A percentile compares a stretch with the other conserved stretches of the same genome.
Evolutionary conservation across 129 eudicot genomes (phyloP).

Genomic region (Pulicaria dysenterica): DNA sequence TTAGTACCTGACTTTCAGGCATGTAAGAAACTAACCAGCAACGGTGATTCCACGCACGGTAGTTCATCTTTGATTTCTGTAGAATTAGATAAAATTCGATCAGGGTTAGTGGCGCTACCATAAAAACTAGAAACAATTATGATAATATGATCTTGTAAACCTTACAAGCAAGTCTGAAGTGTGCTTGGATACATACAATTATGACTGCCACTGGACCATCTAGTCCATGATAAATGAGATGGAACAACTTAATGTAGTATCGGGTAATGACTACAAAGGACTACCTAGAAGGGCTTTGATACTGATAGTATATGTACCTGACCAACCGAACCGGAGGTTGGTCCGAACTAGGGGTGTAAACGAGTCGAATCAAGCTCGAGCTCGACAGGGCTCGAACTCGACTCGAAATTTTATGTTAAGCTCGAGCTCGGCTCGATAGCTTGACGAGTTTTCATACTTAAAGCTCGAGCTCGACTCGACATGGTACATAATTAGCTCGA

Average conservation of each 20-base stretch:
- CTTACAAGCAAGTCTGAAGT: not conserved
- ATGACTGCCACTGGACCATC: not conserved
- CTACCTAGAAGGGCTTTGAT: not conserved
- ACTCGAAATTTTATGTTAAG: no score
- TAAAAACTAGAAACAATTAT: constrained; percentile 16
- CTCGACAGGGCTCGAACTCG: no score
- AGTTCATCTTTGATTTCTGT: constrained; percentile 92
- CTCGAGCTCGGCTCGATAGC: no score
- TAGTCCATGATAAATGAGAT: constrained; percentile 3
- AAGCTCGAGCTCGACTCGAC: no score
- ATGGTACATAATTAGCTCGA: no score
- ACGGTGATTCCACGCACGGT: constrained; percentile 95
- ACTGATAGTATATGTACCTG: no score
- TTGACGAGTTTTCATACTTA: no score
- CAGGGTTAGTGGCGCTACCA: not conserved
- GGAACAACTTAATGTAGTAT: not conserved
- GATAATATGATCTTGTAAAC: not conserved
- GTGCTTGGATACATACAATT: not conserved
- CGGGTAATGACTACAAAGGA: not conserved
- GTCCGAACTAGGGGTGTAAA: no score
- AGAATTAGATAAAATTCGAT: constrained; percentile 24
- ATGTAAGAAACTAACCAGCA: constrained; percentile 84
- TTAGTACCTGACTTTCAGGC: constrained; percentile 63
- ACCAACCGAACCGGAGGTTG: no score
- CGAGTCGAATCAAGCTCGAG: no score